phyloP scores from a whole-genome alignment of 495 filamentous ascomycete species.

The Penicillium odoratum region DNA sequence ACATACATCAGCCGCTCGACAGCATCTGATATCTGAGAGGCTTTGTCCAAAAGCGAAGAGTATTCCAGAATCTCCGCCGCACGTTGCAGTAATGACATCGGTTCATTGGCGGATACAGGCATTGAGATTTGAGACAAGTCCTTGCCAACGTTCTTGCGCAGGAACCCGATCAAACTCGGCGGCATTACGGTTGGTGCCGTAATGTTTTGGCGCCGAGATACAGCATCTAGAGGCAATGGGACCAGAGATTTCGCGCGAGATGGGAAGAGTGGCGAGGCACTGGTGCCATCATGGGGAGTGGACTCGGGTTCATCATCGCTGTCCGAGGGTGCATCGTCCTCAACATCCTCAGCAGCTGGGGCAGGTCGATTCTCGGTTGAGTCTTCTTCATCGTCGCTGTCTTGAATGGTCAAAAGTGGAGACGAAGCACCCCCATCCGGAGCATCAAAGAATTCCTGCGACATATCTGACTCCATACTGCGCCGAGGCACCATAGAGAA shows the following conservation, averaged over 20 bases:
- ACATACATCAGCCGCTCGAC: slow-evolving; percentile 77
- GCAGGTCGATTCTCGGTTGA: slow-evolving; percentile 24
- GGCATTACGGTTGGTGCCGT: slow-evolving; percentile 70
- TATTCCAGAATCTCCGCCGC: slow-evolving; percentile 90
- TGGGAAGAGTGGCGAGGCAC: slow-evolving; percentile 64
- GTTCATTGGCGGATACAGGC: slow-evolving; percentile 96
- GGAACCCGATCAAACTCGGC: slow-evolving; percentile 87
- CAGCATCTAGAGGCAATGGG: slow-evolving; percentile 70
- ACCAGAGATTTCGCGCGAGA: slow-evolving; percentile 67
- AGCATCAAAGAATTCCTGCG: slow-evolving; percentile 94
- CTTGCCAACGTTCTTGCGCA: slow-evolving; percentile 97
- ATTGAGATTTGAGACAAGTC: slow-evolving; percentile 94
- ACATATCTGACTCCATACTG: slow-evolving; percentile 78
- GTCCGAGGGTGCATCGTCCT: slow-evolving; percentile 43
- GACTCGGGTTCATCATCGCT: slow-evolving; percentile 57
- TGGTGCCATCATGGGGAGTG: slow-evolving; percentile 39
- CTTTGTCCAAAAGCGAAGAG: slow-evolving; percentile 75
- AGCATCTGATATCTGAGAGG: slow-evolving; percentile 55
- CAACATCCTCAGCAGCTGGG: slow-evolving; percentile 34
- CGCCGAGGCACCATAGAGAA: slow-evolving; percentile 58
- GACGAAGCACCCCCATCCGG: slow-evolving; percentile 66
- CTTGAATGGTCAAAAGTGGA: slow-evolving; percentile 72
- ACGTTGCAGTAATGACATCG: slow-evolving; percentile 82
- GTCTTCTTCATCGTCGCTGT: slow-evolving; percentile 54
- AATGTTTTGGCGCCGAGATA: slow-evolving; percentile 70